Evolutionary conservation across 1,284 basidiomycete genomes (phyloP), one percentile per base, ranked within the genome.

Genomic region (Phellopilus nigrolimitatus): DNA sequence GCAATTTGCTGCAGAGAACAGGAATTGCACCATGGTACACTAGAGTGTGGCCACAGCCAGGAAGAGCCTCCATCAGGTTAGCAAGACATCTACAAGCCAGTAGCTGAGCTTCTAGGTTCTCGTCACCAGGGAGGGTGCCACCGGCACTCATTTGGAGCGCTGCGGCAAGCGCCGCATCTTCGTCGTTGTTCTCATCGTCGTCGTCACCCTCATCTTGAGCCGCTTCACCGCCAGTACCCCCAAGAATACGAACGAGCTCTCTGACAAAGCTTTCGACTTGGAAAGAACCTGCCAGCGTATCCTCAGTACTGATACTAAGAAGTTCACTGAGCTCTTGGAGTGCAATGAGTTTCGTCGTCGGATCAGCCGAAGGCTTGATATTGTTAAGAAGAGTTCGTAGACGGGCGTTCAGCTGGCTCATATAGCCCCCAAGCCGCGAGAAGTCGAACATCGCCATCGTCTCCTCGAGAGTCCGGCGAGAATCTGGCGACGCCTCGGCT

Each of bases 301-400:
- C 97, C 69, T 99, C 95, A 5, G 93, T 98, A 68, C 91, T 93
- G 69, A 99, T 95, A 57, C 91, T 91, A 51, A 99, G 82, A 39
- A 97, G 68, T 65, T 99, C 97, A 65, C 90, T 93, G 49, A 97
- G 81, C 64, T 99, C 95, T 64, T 97, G 93, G 12, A 99, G 74
- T 2, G 94, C 93, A 45, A 94, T 73, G 46, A 97, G 81, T 41
- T 91, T 84, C 22, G 86, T 88, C 0, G 89, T 85, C 4, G 85
- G 78, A 64, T 88, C 88, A 19, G 86, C 86, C 21, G 83, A 84
- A 15, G 81, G 72, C 66, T 91, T 91, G 75, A 97, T 91, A 64
- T 92, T 90, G 66, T 79, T 86, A 56, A 95, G 75, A 75, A 97
- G 88, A 12, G 84, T 84, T 76, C 94, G 93, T 67, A 97, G 80